phyloP scores from a whole-genome alignment of 306 rosid species.

The Astragalus membranaceus region DNA sequence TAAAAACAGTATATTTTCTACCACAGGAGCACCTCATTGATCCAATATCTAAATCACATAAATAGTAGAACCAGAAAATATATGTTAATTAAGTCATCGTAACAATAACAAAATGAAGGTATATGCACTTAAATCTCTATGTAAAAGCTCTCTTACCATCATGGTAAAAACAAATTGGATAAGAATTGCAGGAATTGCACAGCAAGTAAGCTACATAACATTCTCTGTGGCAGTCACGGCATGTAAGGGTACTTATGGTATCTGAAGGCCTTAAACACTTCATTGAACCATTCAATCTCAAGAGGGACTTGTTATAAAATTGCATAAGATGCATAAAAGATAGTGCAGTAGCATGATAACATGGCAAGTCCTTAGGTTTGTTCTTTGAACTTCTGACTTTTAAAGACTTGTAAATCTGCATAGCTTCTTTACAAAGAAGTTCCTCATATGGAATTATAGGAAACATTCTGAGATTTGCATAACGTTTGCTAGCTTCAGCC shows the following conservation, averaged over 20 bases:
- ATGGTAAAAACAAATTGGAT: slow-evolving; percentile 36
- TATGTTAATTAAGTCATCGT: neutral
- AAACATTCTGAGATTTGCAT: slow-evolving; percentile 21
- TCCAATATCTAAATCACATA: slow-evolving; percentile 12
- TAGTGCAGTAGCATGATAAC: neutral
- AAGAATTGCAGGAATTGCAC: slow-evolving; percentile 26
- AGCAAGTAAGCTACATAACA: slow-evolving; percentile 30
- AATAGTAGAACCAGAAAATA: neutral
- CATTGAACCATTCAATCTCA: neutral
- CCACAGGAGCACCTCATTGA: slow-evolving; percentile 26
- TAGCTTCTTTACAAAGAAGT: slow-evolving; percentile 40
- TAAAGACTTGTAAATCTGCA: slow-evolving; percentile 19
- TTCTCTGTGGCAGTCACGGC: slow-evolving; percentile 28
- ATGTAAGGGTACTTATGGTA: slow-evolving; percentile 7
- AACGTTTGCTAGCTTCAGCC: slow-evolving; percentile 24
- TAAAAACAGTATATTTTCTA: slow-evolving; percentile 6
- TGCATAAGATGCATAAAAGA: slow-evolving; percentile 26
- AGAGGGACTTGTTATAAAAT: slow-evolving; percentile 11
- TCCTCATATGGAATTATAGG: slow-evolving; percentile 35
- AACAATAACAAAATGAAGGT: neutral
- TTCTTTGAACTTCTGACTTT: neutral
- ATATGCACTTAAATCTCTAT: neutral
- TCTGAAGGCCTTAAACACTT: slow-evolving; percentile 1
- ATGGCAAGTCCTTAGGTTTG: slow-evolving; percentile 7
- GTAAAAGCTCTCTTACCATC: slow-evolving; percentile 3